Percentiles rank a stretch among this genome's conserved stretches.
Conservation (phyloP, 768 basidiomycete genomes). For the Suillus hirtellus region DNA sequence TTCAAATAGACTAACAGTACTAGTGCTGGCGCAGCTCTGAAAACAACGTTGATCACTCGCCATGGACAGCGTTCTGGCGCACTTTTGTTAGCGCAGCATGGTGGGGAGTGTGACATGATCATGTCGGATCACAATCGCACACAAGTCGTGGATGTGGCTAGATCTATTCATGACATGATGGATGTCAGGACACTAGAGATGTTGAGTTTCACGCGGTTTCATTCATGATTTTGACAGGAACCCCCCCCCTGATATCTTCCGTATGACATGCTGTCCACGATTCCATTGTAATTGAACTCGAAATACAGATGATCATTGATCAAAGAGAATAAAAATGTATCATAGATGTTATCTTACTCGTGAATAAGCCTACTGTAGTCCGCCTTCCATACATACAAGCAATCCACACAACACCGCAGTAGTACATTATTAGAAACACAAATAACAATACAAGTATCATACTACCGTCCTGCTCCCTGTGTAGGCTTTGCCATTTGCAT, state of each 20-base stretch:
- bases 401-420: conserved; percentile 4
- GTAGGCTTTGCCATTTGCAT: conserved; percentile 29
- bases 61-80: neutral
- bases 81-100: neutral
- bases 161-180: neutral
- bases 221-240: neutral
- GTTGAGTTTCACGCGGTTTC: neutral
- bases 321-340: neutral
- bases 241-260: neutral
- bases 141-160: neutral
- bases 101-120: neutral
- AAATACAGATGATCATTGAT: neutral
- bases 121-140: neutral
- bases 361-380: conserved; percentile 9
- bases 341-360: neutral
- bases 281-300: neutral
- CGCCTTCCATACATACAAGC: conserved; percentile 1
- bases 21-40: too few relatives aligned
- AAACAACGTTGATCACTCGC: neutral
- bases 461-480: conserved; percentile 36
- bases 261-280: neutral
- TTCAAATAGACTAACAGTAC: too few relatives aligned
- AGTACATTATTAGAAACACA: conserved; percentile 11
- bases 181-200: neutral
- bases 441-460: conserved; percentile 11